Base-by-base conservation (phyloP, 1,284 basidiomycete genomes). In the Cryptococcus sp. region DNA sequence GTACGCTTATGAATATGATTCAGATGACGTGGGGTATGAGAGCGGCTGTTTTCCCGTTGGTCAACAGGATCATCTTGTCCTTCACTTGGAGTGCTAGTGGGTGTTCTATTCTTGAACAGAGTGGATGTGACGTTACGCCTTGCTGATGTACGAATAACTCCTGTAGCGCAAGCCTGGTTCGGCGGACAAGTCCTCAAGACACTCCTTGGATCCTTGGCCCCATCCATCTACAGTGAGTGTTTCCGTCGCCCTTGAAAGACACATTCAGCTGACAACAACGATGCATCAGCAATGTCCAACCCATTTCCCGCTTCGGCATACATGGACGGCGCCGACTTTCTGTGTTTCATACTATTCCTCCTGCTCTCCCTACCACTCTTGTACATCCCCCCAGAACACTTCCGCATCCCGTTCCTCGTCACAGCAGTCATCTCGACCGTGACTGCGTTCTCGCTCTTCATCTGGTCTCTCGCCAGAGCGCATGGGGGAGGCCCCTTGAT, bases 281-380 rank as follows among this genome's bases (percentile, higher is more conserved):
- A 39, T 30, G 13, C 8, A 10, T 6, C 41, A 66, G 64, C 19
- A 16, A 71, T 71, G 67, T 52, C 61, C 27, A 69, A 69, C 54
- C 58, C 65, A 25, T 68, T 77, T 20, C 73, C 72, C 1, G 69
- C 60, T 6, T 61, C 57, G 19, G 61, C 71, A 0, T 63, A 65
- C 25, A 64, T 77, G 50, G 70, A 65, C 13, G 66, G 67, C 0
- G 61, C 67, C 39, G 76, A 77, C 50, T 76, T 80, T 40, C 53
- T 80, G n/a, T 75, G 69, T 54, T 80, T 79, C 64, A 64, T 75
- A 48, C 58, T 81, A 47, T 81, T 80, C 65, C 69, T 73, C 40
- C 52, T 72, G 41, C 57, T 80, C 54, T 72, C 69, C 4, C 47
- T 79, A 0, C 76, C 78, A 0, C 58, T 78, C 17, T 65, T 79